A percentile compares a stretch with the other conserved stretches of the same genome.
phyloP scores from a whole-genome alignment of 495 filamentous ascomycete species.

The Aspergillus asperescens region DNA sequence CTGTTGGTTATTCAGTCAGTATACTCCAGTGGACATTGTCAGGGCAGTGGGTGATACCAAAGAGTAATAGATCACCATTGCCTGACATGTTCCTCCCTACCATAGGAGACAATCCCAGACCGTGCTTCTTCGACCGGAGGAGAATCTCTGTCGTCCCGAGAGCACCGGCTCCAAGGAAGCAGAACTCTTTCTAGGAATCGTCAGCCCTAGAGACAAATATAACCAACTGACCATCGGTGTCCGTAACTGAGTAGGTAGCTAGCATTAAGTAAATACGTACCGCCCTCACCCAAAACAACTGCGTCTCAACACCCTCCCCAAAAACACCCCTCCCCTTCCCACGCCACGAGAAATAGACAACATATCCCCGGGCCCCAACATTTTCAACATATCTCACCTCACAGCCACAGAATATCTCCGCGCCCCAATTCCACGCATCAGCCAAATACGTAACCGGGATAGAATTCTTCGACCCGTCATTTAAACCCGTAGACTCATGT shows the following conservation, averaged over 20 bases:
- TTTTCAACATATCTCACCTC: conserved; percentile 63
- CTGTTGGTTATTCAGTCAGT: conserved; percentile 17
- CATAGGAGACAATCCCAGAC: conserved; percentile 50
- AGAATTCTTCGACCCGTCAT: conserved; percentile 63
- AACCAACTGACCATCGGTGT: no score
- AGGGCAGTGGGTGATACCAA: conserved; percentile 43
- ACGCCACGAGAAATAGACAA: conserved; percentile 63
- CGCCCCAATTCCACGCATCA: conserved; percentile 73
- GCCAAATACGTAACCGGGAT: conserved; percentile 61
- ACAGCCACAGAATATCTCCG: conserved; percentile 68
- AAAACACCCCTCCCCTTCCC: conserved; percentile 54
- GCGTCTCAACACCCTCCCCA: conserved; percentile 50
- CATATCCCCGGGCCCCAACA: conserved; percentile 48
- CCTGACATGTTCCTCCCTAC: conserved; percentile 61
- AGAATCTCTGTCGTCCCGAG: conserved; percentile 63
- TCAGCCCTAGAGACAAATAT: no score
- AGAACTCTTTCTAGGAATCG: conserved; percentile 7
- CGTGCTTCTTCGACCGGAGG: conserved; percentile 55
- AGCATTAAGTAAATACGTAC: conserved; percentile 49
- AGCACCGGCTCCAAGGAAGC: conserved; percentile 33
- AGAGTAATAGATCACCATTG: conserved; percentile 62
- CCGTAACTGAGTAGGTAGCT: no score
- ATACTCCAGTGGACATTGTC: neutral
- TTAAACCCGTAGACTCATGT: conserved; percentile 58
- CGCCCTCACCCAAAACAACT: conserved; percentile 67